phyloP scores from a whole-genome alignment of 192 early-diverging fungal species.

The Rhizophlyctis rosea region DNA sequence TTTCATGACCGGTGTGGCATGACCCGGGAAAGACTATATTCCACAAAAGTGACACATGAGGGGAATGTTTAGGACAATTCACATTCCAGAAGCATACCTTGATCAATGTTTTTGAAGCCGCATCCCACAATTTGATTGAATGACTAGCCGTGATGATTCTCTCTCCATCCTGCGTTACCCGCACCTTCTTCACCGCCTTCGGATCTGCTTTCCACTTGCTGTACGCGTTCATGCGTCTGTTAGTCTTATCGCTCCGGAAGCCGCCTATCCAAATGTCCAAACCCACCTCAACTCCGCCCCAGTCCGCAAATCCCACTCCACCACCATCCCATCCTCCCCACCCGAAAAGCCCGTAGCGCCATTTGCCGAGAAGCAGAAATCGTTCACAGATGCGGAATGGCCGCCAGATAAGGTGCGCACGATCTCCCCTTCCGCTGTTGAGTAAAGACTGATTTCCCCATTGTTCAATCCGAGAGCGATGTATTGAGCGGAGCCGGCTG shows the following conservation, averaged over 20 bases:
- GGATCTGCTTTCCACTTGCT: slow-evolving; percentile 11
- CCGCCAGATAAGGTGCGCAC: slow-evolving; percentile 18
- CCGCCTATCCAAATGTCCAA: no score
- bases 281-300: slow-evolving; percentile 18
- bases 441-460: slow-evolving; percentile 27
- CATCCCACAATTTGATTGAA: slow-evolving; percentile 22
- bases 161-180: slow-evolving; percentile 6
- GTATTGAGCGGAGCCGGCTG: background rate
- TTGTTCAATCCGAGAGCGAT: slow-evolving; percentile 15
- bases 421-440: slow-evolving; percentile 14
- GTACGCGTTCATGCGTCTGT: no score
- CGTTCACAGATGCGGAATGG: slow-evolving; percentile 22
- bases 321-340: slow-evolving; percentile 21
- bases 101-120: slow-evolving; percentile 5
- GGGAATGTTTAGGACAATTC: no score
- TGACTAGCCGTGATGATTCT: slow-evolving; percentile 14
- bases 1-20: slow-evolving; percentile 30
- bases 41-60: no score
- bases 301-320: slow-evolving; percentile 34
- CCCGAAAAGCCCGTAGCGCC: slow-evolving; percentile 23
- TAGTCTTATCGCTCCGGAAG: no score
- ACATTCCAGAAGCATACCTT: no score
- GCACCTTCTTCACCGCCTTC: slow-evolving; percentile 12
- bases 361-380: slow-evolving; percentile 28
- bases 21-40: no score